Conservation (phyloP, 2,329 filamentous ascomycete genomes). For the Talaromyces sp. region DNA sequence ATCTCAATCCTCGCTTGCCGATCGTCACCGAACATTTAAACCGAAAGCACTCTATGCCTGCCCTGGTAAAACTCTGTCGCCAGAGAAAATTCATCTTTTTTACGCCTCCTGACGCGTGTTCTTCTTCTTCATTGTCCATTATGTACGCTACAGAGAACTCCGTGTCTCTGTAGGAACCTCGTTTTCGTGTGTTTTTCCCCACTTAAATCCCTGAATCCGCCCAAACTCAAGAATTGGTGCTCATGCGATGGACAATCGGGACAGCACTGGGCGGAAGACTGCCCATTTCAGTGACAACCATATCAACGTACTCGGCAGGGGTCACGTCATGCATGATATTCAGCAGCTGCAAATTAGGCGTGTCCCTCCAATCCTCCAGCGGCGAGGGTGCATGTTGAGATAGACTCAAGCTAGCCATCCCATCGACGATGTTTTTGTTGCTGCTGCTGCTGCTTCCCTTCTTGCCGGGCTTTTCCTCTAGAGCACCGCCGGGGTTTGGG, state of each 20-base stretch:
- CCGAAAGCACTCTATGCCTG: neutral
- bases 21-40: neutral
- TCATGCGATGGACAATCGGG: constrained; percentile 62
- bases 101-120: neutral
- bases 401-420: constrained; percentile 9
- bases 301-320: constrained; percentile 75
- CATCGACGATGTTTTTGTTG: constrained; percentile 1
- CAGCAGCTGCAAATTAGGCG: constrained; percentile 55
- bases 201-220: neutral
- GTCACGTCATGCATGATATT: constrained; percentile 91
- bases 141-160: neutral
- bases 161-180: neutral
- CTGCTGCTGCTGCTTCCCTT: constrained; percentile 3
- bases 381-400: constrained; percentile 22
- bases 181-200: neutral
- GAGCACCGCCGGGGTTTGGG: constrained; percentile 16
- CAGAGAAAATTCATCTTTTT: neutral
- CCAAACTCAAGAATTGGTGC: constrained; percentile 31
- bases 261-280: constrained; percentile 81
- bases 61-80: neutral
- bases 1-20: neutral
- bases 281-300: constrained; percentile 87
- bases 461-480: constrained; percentile 19
- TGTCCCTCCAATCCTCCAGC: constrained; percentile 52
- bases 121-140: neutral